A percentile compares a stretch with the other conserved stretches of the same genome.
These are phyloP conservation scores for Macadamia integrifolia DNA, from an alignment of 164 flowering plant species.

Conservation along the genomic window DNA sequence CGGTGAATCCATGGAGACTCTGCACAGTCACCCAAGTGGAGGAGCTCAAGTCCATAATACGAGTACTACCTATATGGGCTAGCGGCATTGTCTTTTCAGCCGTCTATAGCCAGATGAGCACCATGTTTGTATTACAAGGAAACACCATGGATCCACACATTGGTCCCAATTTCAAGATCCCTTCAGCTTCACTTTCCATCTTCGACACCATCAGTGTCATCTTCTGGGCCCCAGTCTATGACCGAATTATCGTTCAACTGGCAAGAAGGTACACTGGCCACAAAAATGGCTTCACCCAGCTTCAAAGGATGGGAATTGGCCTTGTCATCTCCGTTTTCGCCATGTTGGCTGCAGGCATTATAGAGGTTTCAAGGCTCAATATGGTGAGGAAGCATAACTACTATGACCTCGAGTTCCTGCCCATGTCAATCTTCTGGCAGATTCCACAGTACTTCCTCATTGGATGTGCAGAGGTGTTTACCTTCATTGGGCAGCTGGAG, in stretches of 20 bases:
- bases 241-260: conserved; percentile 44
- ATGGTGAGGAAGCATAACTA: conserved; percentile 36
- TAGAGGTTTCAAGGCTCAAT: conserved; percentile 43
- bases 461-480: conserved; percentile 71
- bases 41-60: conserved; percentile 35
- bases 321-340: conserved; percentile 56
- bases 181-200: conserved; percentile 52
- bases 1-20: conserved; percentile 28
- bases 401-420: conserved; percentile 27
- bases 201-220: conserved; percentile 61
- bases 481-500: conserved; percentile 63
- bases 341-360: conserved; percentile 46
- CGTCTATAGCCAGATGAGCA: conserved; percentile 57
- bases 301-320: conserved; percentile 69
- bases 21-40: conserved; percentile 44
- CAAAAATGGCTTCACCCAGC: conserved; percentile 52
- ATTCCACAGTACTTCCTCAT: conserved; percentile 65
- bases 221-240: conserved; percentile 57
- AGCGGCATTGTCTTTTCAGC: conserved; percentile 52
- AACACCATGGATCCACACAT: conserved; percentile 35
- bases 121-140: conserved; percentile 55
- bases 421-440: conserved; percentile 66
- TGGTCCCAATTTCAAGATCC: conserved; percentile 43
- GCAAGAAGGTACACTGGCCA: conserved; percentile 52
- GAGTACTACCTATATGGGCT: conserved; percentile 65